phyloP scores from a whole-genome alignment of 2,329 filamentous ascomycete species.

The Ceratocystis variospora region DNA sequence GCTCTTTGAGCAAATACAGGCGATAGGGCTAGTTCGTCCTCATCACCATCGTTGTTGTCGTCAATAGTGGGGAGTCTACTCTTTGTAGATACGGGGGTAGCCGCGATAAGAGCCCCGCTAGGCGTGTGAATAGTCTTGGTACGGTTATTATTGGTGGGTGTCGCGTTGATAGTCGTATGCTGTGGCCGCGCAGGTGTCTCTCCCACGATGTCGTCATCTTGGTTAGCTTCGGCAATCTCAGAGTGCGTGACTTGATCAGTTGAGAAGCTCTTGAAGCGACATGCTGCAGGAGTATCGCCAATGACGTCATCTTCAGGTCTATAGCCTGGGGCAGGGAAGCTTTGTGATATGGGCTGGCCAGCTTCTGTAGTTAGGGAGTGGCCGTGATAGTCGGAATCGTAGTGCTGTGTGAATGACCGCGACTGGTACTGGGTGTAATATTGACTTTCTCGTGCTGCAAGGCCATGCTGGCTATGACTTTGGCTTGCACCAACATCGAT shows the following conservation, averaged over 20 bases:
- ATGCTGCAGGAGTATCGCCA: constrained; percentile 14
- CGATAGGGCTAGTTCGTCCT: neutral
- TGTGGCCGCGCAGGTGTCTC: constrained; percentile 10
- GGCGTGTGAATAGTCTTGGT: neutral
- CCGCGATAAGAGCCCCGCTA: neutral
- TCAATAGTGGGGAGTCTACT: neutral
- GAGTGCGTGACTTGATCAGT: neutral
- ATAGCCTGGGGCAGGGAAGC: constrained; percentile 4
- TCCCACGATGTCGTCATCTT: neutral
- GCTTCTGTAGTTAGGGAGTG: constrained; percentile 29
- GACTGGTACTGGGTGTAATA: constrained; percentile 4
- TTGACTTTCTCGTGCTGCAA: neutral
- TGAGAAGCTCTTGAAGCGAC: constrained; percentile 11
- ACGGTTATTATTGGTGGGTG: neutral
- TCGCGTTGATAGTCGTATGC: neutral
- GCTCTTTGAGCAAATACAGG: neutral
- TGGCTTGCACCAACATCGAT: neutral
- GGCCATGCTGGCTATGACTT: constrained; percentile 3
- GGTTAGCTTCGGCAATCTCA: constrained; percentile 6
- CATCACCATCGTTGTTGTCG: neutral
- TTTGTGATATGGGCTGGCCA: constrained; percentile 1
- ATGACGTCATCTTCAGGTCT: neutral
- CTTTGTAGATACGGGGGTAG: too few relatives aligned
- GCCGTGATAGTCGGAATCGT: constrained; percentile 22
- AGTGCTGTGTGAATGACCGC: constrained; percentile 8